These are phyloP conservation scores for Acanthamoeba quina DNA, from an alignment of 208 protist genomes.

Conservation along the genomic window DNA sequence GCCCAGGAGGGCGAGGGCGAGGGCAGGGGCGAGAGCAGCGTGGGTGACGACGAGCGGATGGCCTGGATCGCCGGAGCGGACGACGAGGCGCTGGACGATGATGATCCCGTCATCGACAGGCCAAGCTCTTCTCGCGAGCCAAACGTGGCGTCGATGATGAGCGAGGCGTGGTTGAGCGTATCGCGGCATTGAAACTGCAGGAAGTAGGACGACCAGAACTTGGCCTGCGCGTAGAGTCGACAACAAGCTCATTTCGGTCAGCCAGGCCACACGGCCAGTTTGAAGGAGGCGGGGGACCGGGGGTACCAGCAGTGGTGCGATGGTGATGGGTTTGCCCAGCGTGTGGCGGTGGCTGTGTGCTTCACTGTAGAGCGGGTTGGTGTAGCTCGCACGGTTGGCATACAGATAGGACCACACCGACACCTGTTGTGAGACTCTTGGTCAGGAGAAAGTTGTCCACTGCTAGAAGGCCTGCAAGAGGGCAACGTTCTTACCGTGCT, in stretches of 20 bases:
- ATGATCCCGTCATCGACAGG: no score
- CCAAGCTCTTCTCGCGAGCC: not conserved
- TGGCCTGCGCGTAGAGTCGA: not conserved
- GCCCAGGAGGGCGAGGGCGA: not conserved
- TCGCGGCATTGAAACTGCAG: conserved; percentile 47
- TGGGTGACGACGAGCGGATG: not conserved
- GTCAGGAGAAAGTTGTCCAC: not conserved
- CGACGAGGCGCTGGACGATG: not conserved
- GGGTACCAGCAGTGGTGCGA: not conserved
- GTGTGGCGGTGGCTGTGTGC: not conserved
- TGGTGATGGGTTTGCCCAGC: not conserved
- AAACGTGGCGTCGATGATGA: conserved; percentile 49
- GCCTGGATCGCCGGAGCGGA: not conserved
- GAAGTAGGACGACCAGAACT: conserved; percentile 52
- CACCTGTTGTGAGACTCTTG: not conserved
- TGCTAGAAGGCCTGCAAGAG: not conserved
- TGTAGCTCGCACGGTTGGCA: conserved; percentile 4
- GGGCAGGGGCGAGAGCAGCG: not conserved
- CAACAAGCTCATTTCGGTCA: not conserved
- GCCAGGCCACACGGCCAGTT: no score
- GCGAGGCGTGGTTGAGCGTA: conserved; percentile 10
- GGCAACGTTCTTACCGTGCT: conserved; percentile 10
- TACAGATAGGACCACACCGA: conserved; percentile 58
- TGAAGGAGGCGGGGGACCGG: not conserved
- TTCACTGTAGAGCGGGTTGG: conserved; percentile 22